Base-by-base conservation (phyloP, 1,284 basidiomycete species). In the Ganoderma lingzhi region DNA sequence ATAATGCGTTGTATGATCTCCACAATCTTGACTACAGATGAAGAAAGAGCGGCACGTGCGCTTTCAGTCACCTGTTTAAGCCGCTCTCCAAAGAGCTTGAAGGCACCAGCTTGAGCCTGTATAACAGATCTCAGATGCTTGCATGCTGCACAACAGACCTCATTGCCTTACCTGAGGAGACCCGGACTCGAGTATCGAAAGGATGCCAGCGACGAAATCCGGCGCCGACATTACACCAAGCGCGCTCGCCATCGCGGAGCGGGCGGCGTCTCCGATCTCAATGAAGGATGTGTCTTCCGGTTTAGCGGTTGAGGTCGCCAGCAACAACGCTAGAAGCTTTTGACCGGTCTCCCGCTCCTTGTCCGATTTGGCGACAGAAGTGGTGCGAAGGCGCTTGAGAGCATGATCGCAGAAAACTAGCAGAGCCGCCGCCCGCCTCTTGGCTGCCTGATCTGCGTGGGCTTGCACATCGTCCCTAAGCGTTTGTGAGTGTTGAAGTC, bases 31-130 rank as follows among this genome's bases (percentile, higher is more conserved):
- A 82, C 78, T 55, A 93, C 80, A 2, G 80, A 84, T 17, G 85
- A 70, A 3, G 86, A 84, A 51, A 88, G 82, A 35, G 84, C 83
- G 61, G 82, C 80, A 30, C 96, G 88, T 41, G 88, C 81, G n/a
- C 84, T 83, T 15, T 86, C 81, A 6, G 89, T 83, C 67, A 97
- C 84, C 19, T 87, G 82, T 0, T 87, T 84, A 1, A 97, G 80
- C 35, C 94, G 88, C 51, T 90, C 86, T 8, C 86, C 83, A 30
- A 97, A 80, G 5, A 96, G 83, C 48, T 87, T 84, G 39, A 95
- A 81, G n/a, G 89, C 89, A 45, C 87, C 91, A 6, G 78, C 76
- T 77, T 90, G 87, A 30, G 91, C 81, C 92, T 94, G 63, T 6
- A 73, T 35, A 28, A 39, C 5, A 28, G 15, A 30, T 6, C 17